Base-by-base conservation (phyloP, 768 basidiomycete species). In the Lentinula sp. region DNA sequence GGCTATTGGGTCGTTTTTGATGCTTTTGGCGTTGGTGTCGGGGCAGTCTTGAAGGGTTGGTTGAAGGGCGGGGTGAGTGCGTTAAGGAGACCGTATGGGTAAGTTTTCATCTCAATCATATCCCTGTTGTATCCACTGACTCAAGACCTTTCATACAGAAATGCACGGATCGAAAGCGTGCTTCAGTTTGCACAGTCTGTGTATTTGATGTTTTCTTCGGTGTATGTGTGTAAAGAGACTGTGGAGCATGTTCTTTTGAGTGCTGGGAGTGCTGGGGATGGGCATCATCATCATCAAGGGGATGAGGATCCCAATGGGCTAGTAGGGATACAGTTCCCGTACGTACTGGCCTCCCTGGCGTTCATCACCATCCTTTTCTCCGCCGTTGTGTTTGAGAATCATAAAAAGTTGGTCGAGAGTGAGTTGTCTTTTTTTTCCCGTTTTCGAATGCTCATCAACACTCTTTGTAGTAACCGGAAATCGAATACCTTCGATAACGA, bases 1-100 rank as follows among this genome's bases (percentile, higher is more conserved):
- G 97, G 96, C 0, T 99, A 99, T 70, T 90, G 96, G 86, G 86
- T 96, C 23, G 94, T 98, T 1, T 99, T 98, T 69, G 96, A 98
- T 70, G 84, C 94, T 3, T 78, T 95, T 63, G 95, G 95, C 0
- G 82, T 96, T 4, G 85, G 71, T 18, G 70, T 88, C 23, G 78
- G 73, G 45, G 73, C 74, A 9, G 71, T 84, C 3, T 61, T 84
- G 28, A 77, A 80, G 21, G 71, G 71, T 6, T 83, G 80, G 71
- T 69, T 84, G 51, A 72, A 60, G 64, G 16, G 54, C 48, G 35
- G 62, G 61, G 13, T n/a, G 73, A 63, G 63, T 77, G 66, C 77
- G 78, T 23, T 94, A 77, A 67, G 90, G 83, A 87, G 95, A 67
- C 74, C 89, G 70, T 75, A 74, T 65, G 72, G 75, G 70, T 73